Base-by-base conservation (phyloP, 805 yeast species). In the Teunomyces atbi region DNA sequence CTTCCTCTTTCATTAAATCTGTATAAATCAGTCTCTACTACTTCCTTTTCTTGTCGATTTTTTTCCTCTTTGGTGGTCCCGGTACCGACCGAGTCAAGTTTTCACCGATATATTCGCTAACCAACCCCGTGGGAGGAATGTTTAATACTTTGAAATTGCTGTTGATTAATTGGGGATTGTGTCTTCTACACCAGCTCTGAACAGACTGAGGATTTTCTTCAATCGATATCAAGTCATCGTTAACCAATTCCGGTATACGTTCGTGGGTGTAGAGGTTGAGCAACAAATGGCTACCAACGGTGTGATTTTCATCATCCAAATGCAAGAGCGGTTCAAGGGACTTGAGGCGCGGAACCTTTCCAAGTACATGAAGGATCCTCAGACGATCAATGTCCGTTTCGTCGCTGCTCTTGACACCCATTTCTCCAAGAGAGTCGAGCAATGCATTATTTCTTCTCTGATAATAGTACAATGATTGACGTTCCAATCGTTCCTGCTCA, bases 121-220 rank as follows among this genome's bases (percentile, higher is more conserved):
- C 33, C 10, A 59, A 52, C 13, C 62, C 63, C 20, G 54, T 51
- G 21, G 59, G 51, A 12, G 56, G 52, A 40, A 60, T 51, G 13
- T 55, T 60, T 0, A 70, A 49, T 1, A 74, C 74, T 45, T 57
- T 60, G 60, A 66, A 70, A 42, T 66, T 63, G 11, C 68, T 58
- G 15, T 60, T 56, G 8, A 68, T 66, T 51, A 71, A 57, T 41
- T 64, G 61, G 3, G 69, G 64, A 42, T 60, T 58, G 47, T 70
- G 63, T 36, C 76, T 57, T 27, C 74, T 55, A 20, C 62, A 49
- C 76, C 76, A 72, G 54, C 62, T 55, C 13, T 68, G 71, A 3
- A 61, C 54, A 37, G 61, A 66, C 53, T 70, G 74, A 0, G 77
- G 77, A 45, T 71, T 72, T n/a, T 55, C 45, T 46, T 71, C 74